Conservation (phyloP, 108 stramenopile genomes). For the Skeletonema grethae region DNA sequence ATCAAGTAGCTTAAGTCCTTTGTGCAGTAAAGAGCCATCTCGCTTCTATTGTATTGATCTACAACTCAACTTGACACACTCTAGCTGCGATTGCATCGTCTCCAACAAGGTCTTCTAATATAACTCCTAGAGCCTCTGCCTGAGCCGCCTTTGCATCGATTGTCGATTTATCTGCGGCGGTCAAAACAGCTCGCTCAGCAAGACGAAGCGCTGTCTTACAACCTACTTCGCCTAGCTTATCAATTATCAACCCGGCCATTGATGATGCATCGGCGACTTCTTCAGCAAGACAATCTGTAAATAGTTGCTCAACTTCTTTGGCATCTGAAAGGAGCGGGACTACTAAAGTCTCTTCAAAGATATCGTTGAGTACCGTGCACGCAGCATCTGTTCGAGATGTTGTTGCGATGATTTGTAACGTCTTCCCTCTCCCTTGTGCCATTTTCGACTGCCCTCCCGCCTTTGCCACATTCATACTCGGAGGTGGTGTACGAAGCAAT, state of each 20-base stretch:
- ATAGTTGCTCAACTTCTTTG: slow-evolving; percentile 49
- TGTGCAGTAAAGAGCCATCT: not conserved
- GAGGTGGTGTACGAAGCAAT: slow-evolving; percentile 67
- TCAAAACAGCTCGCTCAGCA: slow-evolving; percentile 60
- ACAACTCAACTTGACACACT: slow-evolving; percentile 46
- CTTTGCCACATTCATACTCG: slow-evolving; percentile 40
- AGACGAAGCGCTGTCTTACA: slow-evolving; percentile 72
- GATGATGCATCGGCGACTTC: slow-evolving; percentile 29
- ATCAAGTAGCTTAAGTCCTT: not conserved
- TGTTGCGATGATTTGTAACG: slow-evolving; percentile 66
- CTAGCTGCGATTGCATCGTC: slow-evolving; percentile 52
- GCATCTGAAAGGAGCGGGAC: slow-evolving; percentile 40
- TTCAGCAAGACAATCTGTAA: slow-evolving; percentile 48
- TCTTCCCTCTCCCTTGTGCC: slow-evolving; percentile 29
- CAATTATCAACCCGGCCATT: slow-evolving; percentile 54
- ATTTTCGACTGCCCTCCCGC: slow-evolving; percentile 58
- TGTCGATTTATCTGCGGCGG: slow-evolving; percentile 18
- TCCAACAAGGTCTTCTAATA: slow-evolving; percentile 61
- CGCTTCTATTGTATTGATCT: not conserved
- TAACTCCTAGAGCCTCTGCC: slow-evolving; percentile 40
- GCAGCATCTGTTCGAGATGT: slow-evolving; percentile 74
- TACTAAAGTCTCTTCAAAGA: slow-evolving; percentile 77
- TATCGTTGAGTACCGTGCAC: slow-evolving; percentile 58
- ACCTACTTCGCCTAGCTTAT: slow-evolving; percentile 55
- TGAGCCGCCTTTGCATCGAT: slow-evolving; percentile 26